These are phyloP conservation scores for Hypoxylon perforatum DNA, from an alignment of 495 filamentous ascomycete species.

Conservation along the genomic window DNA sequence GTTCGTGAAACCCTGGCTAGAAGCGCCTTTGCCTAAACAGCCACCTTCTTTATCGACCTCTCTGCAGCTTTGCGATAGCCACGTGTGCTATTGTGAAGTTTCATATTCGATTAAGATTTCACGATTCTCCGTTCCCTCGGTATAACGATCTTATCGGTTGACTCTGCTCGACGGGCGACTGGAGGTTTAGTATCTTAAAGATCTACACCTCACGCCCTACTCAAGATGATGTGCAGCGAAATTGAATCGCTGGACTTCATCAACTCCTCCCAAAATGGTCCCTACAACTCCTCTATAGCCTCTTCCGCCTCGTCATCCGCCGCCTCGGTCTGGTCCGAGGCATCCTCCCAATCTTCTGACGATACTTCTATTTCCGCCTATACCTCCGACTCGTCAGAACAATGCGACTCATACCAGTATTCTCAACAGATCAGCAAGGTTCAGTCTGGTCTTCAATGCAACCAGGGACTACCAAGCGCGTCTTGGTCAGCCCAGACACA, in stretches of 20 bases:
- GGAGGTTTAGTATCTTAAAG: conserved; percentile 54
- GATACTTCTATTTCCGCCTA: conserved; percentile 60
- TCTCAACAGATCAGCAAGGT: conserved; percentile 19
- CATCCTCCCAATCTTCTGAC: conserved; percentile 68
- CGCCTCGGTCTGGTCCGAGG: conserved; percentile 83
- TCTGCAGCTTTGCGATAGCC: conserved; percentile 46
- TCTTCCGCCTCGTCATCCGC: conserved; percentile 79
- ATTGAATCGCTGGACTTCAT: conserved; percentile 58
- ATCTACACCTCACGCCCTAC: conserved; percentile 42
- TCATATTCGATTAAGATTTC: conserved; percentile 55
- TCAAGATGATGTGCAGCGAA: conserved; percentile 65
- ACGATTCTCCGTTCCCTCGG: conserved; percentile 47
- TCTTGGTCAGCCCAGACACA: conserved; percentile 39
- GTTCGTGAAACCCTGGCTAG: conserved; percentile 60
- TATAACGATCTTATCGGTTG: conserved; percentile 61
- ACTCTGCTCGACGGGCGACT: conserved; percentile 65
- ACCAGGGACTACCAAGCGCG: conserved; percentile 11
- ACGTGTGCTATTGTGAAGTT: conserved; percentile 48
- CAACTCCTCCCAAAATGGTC: conserved; percentile 58
- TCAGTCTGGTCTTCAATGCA: conserved; percentile 24
- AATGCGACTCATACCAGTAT: conserved; percentile 52
- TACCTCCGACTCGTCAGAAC: conserved; percentile 55
- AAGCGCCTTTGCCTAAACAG: conserved; percentile 57
- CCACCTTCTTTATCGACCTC: conserved; percentile 54
- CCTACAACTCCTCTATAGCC: conserved; percentile 75